Evolutionary conservation across 768 basidiomycete species (phyloP).

Genomic region (Termitomyces sp.): DNA sequence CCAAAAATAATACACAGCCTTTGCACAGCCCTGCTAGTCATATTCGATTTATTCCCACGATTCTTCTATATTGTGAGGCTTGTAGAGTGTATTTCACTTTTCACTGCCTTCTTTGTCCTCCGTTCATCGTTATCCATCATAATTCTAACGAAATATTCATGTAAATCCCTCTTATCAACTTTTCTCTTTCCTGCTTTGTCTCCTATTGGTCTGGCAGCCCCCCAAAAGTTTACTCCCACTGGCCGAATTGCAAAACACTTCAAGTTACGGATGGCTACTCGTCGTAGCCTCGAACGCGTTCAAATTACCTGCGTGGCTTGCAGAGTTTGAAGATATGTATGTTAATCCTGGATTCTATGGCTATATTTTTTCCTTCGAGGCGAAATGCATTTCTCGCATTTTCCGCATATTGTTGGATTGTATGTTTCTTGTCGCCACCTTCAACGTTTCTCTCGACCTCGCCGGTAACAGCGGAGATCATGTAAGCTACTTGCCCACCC

Average conservation of each 20-base stretch:
- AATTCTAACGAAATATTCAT: not conserved
- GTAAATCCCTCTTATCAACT: not conserved
- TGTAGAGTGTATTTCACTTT: not conserved
- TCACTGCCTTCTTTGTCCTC: not conserved
- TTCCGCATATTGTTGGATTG: not conserved
- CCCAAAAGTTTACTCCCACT: not conserved
- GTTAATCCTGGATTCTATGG: not conserved
- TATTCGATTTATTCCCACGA: not conserved
- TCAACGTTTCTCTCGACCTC: not conserved
- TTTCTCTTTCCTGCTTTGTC: not conserved
- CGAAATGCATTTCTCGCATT: not conserved
- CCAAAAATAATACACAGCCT: not conserved
- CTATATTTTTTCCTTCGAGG: not conserved
- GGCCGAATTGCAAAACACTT: not conserved
- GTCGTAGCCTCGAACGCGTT: not conserved
- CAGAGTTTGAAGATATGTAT: not conserved
- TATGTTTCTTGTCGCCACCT: not conserved
- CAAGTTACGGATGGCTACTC: not conserved
- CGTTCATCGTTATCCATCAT: not conserved
- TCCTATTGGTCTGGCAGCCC: not conserved
- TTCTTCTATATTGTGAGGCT: not conserved
- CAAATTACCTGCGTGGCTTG: not conserved
- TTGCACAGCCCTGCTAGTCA: not conserved
- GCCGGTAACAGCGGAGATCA: not conserved
- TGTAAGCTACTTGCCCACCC: not conserved